Evolutionary conservation across 768 basidiomycete genomes (phyloP).

Genomic region (Suillus fuscotomentosus): DNA sequence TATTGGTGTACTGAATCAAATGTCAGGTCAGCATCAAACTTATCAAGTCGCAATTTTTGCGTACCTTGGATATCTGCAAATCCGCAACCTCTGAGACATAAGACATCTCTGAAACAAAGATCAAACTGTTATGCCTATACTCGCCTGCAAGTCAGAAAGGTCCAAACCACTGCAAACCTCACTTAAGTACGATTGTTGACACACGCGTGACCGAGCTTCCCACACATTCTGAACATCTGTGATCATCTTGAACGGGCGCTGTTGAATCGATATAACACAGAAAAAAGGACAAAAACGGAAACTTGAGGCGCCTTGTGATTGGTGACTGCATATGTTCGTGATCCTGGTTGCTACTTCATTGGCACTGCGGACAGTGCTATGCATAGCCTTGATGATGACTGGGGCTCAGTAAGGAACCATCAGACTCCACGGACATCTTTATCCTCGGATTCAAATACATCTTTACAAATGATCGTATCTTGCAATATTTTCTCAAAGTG

Average conservation of each 20-base stretch:
- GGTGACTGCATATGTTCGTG: neutral
- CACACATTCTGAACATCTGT: neutral
- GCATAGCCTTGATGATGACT: neutral
- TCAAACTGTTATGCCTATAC: too few species aligned
- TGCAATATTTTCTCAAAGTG: neutral
- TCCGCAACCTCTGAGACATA: slow-evolving; percentile 7
- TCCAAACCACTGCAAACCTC: too few species aligned
- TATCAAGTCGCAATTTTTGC: neutral
- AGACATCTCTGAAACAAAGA: neutral
- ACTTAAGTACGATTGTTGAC: neutral
- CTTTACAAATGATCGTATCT: neutral
- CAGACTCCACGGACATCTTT: neutral
- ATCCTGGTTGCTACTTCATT: neutral
- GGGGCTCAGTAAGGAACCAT: neutral
- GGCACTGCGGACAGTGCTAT: neutral
- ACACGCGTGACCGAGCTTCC: neutral
- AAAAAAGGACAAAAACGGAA: neutral
- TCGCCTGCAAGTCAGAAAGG: neutral
- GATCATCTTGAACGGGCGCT: neutral
- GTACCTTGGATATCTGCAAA: slow-evolving; percentile 16
- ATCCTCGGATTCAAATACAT: neutral
- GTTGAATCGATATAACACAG: neutral
- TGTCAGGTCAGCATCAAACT: neutral
- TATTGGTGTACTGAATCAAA: slow-evolving; percentile 13
- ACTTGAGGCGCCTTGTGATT: neutral